Conservation (phyloP, 768 basidiomycete species). For the Pulveroboletus sp. region DNA sequence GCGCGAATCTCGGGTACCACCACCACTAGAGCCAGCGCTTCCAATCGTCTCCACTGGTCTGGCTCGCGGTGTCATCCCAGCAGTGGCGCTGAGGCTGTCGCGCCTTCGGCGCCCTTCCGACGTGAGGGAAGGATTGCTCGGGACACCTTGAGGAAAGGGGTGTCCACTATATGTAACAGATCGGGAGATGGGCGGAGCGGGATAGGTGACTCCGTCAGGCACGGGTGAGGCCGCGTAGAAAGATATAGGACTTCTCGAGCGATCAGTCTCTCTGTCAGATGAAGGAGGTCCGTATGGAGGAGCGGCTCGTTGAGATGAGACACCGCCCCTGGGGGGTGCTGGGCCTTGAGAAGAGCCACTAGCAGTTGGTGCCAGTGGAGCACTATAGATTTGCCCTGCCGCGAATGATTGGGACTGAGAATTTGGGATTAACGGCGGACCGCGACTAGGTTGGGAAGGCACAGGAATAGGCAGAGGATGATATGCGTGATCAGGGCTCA, state of each 20-base stretch:
- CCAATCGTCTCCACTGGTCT: slow-evolving; percentile 13
- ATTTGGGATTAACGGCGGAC: slow-evolving; percentile 14
- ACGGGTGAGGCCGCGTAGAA: slow-evolving; percentile 27
- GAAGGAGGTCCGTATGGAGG: slow-evolving; percentile 9
- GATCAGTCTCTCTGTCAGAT: slow-evolving; percentile 20
- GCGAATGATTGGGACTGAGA: slow-evolving; percentile 9
- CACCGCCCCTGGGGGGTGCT: slow-evolving; percentile 19
- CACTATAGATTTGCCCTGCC: slow-evolving; percentile 16
- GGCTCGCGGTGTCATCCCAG: slow-evolving; percentile 23
- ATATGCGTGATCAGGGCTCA: slow-evolving; percentile 33
- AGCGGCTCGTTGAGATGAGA: slow-evolving; percentile 9
- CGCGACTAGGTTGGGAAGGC: slow-evolving; percentile 10
- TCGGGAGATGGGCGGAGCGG: slow-evolving; percentile 28
- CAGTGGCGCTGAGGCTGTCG: slow-evolving; percentile 20
- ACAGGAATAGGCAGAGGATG: slow-evolving; percentile 25
- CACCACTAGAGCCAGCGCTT: slow-evolving; percentile 8
- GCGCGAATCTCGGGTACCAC: slow-evolving; percentile 1
- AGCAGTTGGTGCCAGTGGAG: neutral
- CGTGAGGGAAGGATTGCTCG: slow-evolving; percentile 20
- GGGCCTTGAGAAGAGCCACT: slow-evolving; percentile 15
- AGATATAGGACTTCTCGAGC: slow-evolving; percentile 20
- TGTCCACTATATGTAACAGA: slow-evolving; percentile 11
- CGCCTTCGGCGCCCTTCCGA: slow-evolving; percentile 25
- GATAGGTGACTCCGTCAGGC: slow-evolving; percentile 25
- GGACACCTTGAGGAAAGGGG: neutral